Conservation (phyloP, 108 stramenopile genomes). For the Poteriospumella lacustris region DNA sequence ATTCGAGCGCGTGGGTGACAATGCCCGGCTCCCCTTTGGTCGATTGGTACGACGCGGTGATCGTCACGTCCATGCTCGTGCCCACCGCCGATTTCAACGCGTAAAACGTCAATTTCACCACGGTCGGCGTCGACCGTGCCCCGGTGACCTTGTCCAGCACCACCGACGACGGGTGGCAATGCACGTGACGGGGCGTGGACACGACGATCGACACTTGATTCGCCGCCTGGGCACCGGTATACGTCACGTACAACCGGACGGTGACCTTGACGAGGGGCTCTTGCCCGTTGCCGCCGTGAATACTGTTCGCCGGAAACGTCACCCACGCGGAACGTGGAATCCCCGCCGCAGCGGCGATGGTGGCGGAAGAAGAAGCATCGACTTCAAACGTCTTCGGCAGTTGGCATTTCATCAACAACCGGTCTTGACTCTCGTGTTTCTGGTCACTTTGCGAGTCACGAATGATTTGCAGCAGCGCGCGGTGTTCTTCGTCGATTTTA, state of each 20-base stretch:
- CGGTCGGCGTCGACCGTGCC: background rate
- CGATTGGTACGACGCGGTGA: constrained; percentile 3
- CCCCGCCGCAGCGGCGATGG: background rate
- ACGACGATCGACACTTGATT: constrained; percentile 35
- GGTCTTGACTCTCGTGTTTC: constrained; percentile 28
- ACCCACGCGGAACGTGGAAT: background rate
- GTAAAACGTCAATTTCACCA: constrained; percentile 23
- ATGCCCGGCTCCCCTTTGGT: constrained; percentile 31
- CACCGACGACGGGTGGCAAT: background rate
- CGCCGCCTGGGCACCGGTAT: constrained; percentile 28
- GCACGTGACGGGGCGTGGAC: constrained; percentile 19
- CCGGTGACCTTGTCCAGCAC: background rate
- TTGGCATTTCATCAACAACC: constrained; percentile 34
- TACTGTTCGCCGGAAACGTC: background rate
- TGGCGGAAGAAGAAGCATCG: background rate
- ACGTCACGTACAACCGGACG: constrained; percentile 33
- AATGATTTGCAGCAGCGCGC: constrained; percentile 46
- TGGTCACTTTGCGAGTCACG: constrained; percentile 37
- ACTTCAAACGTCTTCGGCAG: constrained; percentile 31
- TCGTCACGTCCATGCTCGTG: background rate
- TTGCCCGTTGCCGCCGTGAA: background rate
- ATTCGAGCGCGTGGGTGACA: constrained; percentile 12
- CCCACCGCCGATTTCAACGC: background rate
- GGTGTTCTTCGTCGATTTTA: constrained; percentile 53
- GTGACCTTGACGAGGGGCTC: constrained; percentile 22